A percentile compares a stretch with the other conserved stretches of the same genome.
Evolutionary conservation across 805 yeast genomes (phyloP).

Genomic region (Saturnispora ahearnii): DNA sequence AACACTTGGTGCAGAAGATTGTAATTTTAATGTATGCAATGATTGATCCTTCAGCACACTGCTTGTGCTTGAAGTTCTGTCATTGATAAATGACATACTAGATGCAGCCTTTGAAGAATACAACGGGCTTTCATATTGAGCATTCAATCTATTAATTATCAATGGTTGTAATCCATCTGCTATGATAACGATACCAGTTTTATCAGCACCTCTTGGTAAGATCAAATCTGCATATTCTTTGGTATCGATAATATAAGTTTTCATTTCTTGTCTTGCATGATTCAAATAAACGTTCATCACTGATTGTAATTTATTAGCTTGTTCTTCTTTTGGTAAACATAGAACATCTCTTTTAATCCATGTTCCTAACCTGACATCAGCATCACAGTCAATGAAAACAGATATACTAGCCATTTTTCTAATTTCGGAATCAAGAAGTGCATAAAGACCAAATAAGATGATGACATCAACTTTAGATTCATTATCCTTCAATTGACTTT

Average conservation of each 20-base stretch:
- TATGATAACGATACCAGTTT: constrained; percentile 46
- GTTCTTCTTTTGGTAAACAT: constrained; percentile 7
- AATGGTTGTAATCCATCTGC: constrained; percentile 53
- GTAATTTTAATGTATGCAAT: constrained; percentile 11
- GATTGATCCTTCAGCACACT: constrained; percentile 9
- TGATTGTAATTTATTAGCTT: constrained; percentile 20
- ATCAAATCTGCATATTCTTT: constrained; percentile 67
- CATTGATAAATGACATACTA: not conserved
- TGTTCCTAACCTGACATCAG: constrained; percentile 75
- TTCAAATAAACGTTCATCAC: constrained; percentile 42
- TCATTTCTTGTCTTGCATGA: constrained; percentile 57
- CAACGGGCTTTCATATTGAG: constrained; percentile 2
- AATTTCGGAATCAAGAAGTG: constrained; percentile 54
- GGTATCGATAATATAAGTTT: constrained; percentile 55
- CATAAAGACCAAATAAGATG: constrained; percentile 71
- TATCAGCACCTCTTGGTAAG: constrained; percentile 61
- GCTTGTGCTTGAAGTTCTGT: constrained; percentile 4
- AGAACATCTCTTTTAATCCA: constrained; percentile 44
- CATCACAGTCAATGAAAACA: constrained; percentile 74
- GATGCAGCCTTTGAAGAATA: not conserved
- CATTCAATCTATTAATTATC: constrained; percentile 14
- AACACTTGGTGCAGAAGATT: constrained; percentile 19
- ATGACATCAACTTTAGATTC: constrained; percentile 24
- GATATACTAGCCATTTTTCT: constrained; percentile 51
- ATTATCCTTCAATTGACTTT: constrained; percentile 9